Base-by-base conservation (phyloP, 768 basidiomycete genomes). In the Pisolithus marmoratus region DNA sequence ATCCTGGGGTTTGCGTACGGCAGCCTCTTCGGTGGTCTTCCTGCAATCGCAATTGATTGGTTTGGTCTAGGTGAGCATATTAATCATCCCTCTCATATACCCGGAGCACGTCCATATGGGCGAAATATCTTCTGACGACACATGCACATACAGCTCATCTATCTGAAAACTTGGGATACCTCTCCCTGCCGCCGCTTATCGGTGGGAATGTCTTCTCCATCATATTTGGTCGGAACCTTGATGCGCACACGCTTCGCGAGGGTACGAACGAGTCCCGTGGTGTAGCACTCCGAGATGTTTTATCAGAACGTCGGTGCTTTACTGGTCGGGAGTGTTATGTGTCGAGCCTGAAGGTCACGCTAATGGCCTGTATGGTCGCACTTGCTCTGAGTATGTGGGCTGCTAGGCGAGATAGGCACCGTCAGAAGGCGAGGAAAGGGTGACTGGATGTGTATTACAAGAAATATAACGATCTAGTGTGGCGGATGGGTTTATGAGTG, bases 131-230 rank as follows among this genome's bases (percentile, higher is more conserved):
- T 43, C 26, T 23, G 37, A 15, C 42, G 19, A 20, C 51, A 3
- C 34, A n/a, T 8, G 31, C 31, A 29, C 5, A 9, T 20, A n/a
- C 27, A 85, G 84, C 73, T 14, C 85, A 87, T 62, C 86, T 89
- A 58, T 84, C 84, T 1, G 86, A 93, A 70, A 94, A 94, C 67
- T 90, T 85, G 87, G 92, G 92, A 8, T 89, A 79, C 62, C 73
- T 87, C 24, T 80, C 81, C 19, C 69, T 91, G 42, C 79, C 87
- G 1, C 90, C 93, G 1, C 69, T 92, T 49, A 17, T 84, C 7
- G 88, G 85, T 3, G 86, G 85, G 0, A 94, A 94, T 68, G 44
- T 93, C 1, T 88, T 92, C 65, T 91, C 90, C 17, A 58, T 94
- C 48, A 72, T 84, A 41, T 94, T 94, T 59, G 93, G 93, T 5